Base-by-base conservation (phyloP, 2,329 filamentous ascomycete genomes). In the Domatiomyces globalis region DNA sequence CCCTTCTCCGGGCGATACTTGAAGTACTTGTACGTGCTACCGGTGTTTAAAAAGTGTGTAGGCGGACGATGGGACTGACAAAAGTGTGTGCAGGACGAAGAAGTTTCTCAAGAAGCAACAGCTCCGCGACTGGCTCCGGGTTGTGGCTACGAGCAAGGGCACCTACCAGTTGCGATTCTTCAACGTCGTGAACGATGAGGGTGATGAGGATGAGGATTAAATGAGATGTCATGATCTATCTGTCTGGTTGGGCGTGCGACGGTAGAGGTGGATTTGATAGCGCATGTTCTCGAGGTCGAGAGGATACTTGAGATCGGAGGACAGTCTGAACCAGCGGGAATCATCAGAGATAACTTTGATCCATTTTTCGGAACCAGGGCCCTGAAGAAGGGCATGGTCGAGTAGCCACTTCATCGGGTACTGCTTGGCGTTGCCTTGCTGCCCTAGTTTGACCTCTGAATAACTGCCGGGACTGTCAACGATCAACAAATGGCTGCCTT, bases 61-160 rank as follows among this genome's bases (percentile, higher is more conserved):
- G 33, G 46, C 44, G 12, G 27, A 18, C 18, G 15, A 18, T 25
- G 15, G 8, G 39, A 39, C 29, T 48, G 39, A 50, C 49, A 50
- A 20, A 6, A 19, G 20, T 20, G 42, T 48, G 46, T 49, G 50
- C 63, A 94, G 87, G 72, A 98, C 92, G 73, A 98, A 98, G 87
- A 98, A 98, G 83, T 98, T 95, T 85, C 85, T 98, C 75, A 98
- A 98, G 88, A 98, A 98, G 87, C 87, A 95, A 81, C 90, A 96
- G 83, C 87, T 98, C 72, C 87, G 92, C 78, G 92, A 98, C 81
- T 98, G 92, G 92, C 86, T 98, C 70, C 89, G 92, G 68, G 90
- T 98, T 66, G 92, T 98, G 69, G 94, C 88, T 65, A 96, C 90
- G 71, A 88, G 85, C 73, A 90, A 90, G 79, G 90, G 92, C 71